Base-by-base conservation (phyloP, 2,329 filamentous ascomycete genomes). In the Metarhizium guizhouense region DNA sequence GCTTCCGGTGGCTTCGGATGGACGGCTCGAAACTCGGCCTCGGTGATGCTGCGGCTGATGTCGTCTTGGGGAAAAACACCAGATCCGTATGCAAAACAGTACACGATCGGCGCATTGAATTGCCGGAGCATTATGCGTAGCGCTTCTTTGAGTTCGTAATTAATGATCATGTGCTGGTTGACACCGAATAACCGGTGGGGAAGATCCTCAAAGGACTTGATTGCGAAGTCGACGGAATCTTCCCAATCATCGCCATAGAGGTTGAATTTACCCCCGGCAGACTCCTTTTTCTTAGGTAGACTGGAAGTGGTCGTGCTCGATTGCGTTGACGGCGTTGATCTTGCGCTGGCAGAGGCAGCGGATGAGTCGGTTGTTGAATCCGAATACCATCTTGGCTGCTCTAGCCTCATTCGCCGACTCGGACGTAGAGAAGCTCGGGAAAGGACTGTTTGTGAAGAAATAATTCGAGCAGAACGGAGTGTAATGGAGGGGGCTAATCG, bases 11-110 rank as follows among this genome's bases (percentile, higher is more conserved):
- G 86, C 58, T 91, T 86, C 6, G 92, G 87, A 67, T 97, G 93
- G 29, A 92, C 82, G 20, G 85, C 83, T 57, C 72, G 77, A 60
- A 83, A 75, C 56, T 82, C 77, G 11, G 75, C 77, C 52, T 82
- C 79, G 29, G 82, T 76, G 52, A 85, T 74, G 58, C 74, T 71
- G 58, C 74, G 71, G 61, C 80, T 80, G 51, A 75, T 75, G 54
- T 72, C 69, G n/a, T 71, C 67, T 69, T 99, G 94, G 0, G 92
- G 85, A 66, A 99, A 99, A 10, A 99, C 94, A 4, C 94, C 94
- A 6, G 93, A 97, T 25, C 94, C 94, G 67, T 99, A 99, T 2
- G 94, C 94, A 70, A 99, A 96, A 14, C 92, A 93, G 75, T 97
- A 97, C 55, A 92, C 85, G 62, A 99, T 95, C 0, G 94, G 93